Evolutionary conservation across 2,329 filamentous ascomycete genomes (phyloP), one percentile per base, ranked within the genome.

Genomic region (Sporothrix dimorphospora): DNA sequence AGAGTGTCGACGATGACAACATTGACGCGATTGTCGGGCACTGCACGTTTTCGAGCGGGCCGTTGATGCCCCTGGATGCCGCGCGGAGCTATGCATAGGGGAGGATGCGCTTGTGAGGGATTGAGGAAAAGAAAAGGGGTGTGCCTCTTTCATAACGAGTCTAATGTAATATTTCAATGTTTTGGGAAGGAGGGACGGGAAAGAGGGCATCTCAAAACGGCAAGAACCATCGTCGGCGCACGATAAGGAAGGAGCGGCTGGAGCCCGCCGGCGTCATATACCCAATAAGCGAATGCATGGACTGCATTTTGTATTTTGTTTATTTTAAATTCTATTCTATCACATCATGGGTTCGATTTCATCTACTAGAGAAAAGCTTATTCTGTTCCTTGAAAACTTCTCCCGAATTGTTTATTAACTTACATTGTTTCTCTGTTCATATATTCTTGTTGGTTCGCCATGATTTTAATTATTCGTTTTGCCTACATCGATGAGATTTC

Each of bases 11-110:
- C 1, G 69, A 73, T 1, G 69, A 71, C 49, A 69, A 57, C 53
- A 70, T 51, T 5, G 49, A 72, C 27, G 67, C 40, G 11, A 59
- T 70, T 40, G 79, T 82, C 47, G 82, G 83, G 12, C 83, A 85
- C 51, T 84, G 83, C 71, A 81, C 81, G 3, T 87, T 85, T 74
- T 83, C 83, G 30, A 80, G 79, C 7, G 78, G 79, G n/a, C 77
- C 76, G 21, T 76, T 81, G 1, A 78, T 78, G 11, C 74, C 76
- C 21, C 75, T 85, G 34, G 81, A 82, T 70, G 77, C 78, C 4
- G 77, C 78, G 51, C 79, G 78, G 71, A 79, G 79, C 72, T 85
- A 85, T 77, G 82, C 82, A 42, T 83, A 63, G 69, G 38, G 42
- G 19, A n/a, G 8, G 3, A 19, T 5, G 34, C 11, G 40, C 21